Conservation (phyloP, 23 red algal species). For the Gracilaria domingensis region DNA sequence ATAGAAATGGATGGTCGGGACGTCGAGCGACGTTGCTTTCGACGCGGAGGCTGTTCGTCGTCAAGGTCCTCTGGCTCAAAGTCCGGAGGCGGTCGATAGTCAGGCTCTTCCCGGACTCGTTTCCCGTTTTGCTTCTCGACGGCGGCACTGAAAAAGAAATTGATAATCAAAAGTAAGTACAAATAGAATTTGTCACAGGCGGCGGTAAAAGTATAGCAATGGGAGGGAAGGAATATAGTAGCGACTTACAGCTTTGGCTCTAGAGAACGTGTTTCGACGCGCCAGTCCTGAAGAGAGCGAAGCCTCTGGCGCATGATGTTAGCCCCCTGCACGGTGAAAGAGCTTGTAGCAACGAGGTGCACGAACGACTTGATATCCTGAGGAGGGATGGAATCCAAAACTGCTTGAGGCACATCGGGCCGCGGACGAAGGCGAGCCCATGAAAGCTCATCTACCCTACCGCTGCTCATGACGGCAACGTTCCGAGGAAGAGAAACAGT, state of each 20-base stretch:
- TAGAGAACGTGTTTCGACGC: slow-evolving; percentile 28
- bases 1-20: slow-evolving; percentile 13
- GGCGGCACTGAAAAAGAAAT: not conserved
- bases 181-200: not conserved
- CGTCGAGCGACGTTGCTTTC: slow-evolving; percentile 59
- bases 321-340: slow-evolving; percentile 25
- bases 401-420: slow-evolving; percentile 11
- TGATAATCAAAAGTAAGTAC: not conserved
- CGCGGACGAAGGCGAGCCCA: slow-evolving; percentile 51
- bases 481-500: not conserved
- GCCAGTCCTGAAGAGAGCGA: slow-evolving; percentile 30
- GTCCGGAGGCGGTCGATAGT: not conserved
- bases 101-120: slow-evolving; percentile 16
- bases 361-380: slow-evolving; percentile 66
- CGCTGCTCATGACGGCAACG: slow-evolving; percentile 22
- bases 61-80: not conserved
- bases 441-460: slow-evolving; percentile 54
- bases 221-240: not conserved
- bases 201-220: no score
- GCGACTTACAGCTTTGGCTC: slow-evolving; percentile 2
- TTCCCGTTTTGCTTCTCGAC: not conserved
- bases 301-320: slow-evolving; percentile 32
- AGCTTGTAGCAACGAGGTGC: slow-evolving; percentile 48
- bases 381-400: slow-evolving; percentile 65
- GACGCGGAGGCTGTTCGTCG: slow-evolving; percentile 30